Percentiles rank a stretch among this genome's conserved stretches.
These are phyloP conservation scores for Xylaria sp. DNA, from an alignment of 2,329 filamentous ascomycete genomes.

Conservation along the genomic window DNA sequence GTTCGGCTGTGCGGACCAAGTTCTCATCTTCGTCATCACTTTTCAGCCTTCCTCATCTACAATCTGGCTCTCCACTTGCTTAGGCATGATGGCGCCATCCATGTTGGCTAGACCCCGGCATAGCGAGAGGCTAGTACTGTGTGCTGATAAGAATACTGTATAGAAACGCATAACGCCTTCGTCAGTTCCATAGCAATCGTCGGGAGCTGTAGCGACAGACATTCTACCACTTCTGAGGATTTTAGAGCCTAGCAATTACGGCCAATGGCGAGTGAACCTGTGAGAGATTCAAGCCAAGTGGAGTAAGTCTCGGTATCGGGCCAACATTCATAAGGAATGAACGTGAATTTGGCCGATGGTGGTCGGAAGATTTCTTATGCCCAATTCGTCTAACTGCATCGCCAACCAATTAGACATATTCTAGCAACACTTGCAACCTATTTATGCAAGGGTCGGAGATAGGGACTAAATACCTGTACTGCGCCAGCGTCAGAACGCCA, in stretches of 20 bases:
- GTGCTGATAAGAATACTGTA: not conserved
- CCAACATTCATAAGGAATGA: not conserved
- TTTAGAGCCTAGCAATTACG: not conserved
- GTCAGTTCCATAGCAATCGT: not conserved
- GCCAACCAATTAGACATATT: not conserved
- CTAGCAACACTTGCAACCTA: not conserved
- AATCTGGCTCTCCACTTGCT: too few species aligned
- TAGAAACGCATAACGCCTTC: not conserved
- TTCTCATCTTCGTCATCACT: not conserved
- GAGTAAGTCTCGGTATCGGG: not conserved
- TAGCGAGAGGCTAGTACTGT: too few species aligned
- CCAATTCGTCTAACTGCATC: not conserved
- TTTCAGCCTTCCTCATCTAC: too few species aligned
- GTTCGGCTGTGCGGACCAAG: not conserved
- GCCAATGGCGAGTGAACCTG: not conserved
- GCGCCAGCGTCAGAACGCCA: not conserved
- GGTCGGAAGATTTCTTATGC: not conserved
- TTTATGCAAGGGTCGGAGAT: not conserved
- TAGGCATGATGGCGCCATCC: too few species aligned
- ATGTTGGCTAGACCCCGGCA: too few species aligned
- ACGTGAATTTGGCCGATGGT: not conserved
- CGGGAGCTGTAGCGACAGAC: not conserved
- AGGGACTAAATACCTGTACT: not conserved
- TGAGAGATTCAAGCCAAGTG: not conserved
- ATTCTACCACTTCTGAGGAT: not conserved